These are phyloP conservation scores for Alternaria conjuncta DNA, from an alignment of 2,329 filamentous ascomycete genomes.

Conservation along the genomic window DNA sequence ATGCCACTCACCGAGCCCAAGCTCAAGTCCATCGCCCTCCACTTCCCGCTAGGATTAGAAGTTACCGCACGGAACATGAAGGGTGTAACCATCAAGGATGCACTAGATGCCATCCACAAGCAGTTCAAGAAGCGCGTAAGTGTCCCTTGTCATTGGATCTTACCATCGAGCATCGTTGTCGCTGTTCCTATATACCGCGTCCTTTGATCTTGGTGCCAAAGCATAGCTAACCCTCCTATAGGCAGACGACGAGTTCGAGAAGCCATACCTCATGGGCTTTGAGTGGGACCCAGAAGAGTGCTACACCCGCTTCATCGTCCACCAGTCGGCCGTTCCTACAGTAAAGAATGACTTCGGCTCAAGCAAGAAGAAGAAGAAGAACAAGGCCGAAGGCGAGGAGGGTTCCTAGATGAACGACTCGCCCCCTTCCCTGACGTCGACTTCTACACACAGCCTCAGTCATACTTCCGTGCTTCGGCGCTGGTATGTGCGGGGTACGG, in stretches of 20 bases:
- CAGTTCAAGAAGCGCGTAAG: constrained; percentile 93
- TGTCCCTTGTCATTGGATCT: constrained; percentile 10
- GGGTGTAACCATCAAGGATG: constrained; percentile 97
- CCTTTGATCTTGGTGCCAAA: neutral
- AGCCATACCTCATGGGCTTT: constrained; percentile 88
- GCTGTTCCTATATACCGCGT: neutral
- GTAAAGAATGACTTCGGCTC: constrained; percentile 53
- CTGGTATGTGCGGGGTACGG: constrained; percentile 29
- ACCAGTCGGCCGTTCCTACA: constrained; percentile 71
- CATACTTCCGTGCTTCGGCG: constrained; percentile 27
- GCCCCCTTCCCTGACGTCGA: constrained; percentile 45
- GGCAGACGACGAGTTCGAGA: constrained; percentile 90
- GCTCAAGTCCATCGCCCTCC: constrained; percentile 92
- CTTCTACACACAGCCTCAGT: constrained; percentile 34
- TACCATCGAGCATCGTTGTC: neutral
- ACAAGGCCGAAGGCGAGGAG: constrained; percentile 39
- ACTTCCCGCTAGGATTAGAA: constrained; percentile 86
- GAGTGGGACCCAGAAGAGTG: constrained; percentile 95
- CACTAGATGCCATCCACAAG: constrained; percentile 93
- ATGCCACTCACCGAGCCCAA: constrained; percentile 79
- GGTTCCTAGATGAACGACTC: constrained; percentile 46
- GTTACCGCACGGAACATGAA: constrained; percentile 90
- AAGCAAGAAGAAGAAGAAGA: constrained; percentile 49
- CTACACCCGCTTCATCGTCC: constrained; percentile 86
- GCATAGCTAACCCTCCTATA: constrained; percentile 23